Conservation (phyloP, 1,139 yeast genomes). For the Debaryomyces psychrophilus region DNA sequence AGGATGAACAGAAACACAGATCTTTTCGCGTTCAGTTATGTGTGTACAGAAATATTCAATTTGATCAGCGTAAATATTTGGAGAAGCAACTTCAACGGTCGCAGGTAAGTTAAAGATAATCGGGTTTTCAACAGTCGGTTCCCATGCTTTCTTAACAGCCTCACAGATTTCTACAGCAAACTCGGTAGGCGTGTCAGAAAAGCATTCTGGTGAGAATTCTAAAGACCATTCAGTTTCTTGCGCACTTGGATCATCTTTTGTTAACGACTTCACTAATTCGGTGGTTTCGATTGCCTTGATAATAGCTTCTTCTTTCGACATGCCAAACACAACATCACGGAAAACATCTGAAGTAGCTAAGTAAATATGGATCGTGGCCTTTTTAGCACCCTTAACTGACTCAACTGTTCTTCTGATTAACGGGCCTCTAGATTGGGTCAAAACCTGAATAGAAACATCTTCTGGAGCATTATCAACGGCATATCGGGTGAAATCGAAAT, state of each 20-base stretch:
- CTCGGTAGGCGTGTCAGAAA: slow-evolving; percentile 48
- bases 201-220: slow-evolving; percentile 52
- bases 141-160: slow-evolving; percentile 52
- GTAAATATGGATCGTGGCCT: slow-evolving; percentile 51
- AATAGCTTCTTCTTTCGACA: slow-evolving; percentile 46
- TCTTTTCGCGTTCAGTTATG: slow-evolving; percentile 47
- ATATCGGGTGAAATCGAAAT: slow-evolving; percentile 52
- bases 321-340: slow-evolving; percentile 50
- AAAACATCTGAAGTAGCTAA: slow-evolving; percentile 52
- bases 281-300: slow-evolving; percentile 47
- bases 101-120: slow-evolving; percentile 54
- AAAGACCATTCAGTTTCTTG: slow-evolving; percentile 48
- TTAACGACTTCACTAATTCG: slow-evolving; percentile 42
- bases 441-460: slow-evolving; percentile 51
- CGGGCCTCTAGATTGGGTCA: slow-evolving; percentile 51
- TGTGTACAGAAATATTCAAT: slow-evolving; percentile 49
- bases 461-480: slow-evolving; percentile 52
- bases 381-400: slow-evolving; percentile 50
- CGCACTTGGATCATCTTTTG: slow-evolving; percentile 45
- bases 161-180: slow-evolving; percentile 50
- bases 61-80: slow-evolving; percentile 55
- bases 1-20: slow-evolving; percentile 50
- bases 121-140: slow-evolving; percentile 44
- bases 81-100: slow-evolving; percentile 52
- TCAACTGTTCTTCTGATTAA: slow-evolving; percentile 50